Conservation (phyloP, 371 early-diverging fungal species). For the Rhizopus sp. region DNA sequence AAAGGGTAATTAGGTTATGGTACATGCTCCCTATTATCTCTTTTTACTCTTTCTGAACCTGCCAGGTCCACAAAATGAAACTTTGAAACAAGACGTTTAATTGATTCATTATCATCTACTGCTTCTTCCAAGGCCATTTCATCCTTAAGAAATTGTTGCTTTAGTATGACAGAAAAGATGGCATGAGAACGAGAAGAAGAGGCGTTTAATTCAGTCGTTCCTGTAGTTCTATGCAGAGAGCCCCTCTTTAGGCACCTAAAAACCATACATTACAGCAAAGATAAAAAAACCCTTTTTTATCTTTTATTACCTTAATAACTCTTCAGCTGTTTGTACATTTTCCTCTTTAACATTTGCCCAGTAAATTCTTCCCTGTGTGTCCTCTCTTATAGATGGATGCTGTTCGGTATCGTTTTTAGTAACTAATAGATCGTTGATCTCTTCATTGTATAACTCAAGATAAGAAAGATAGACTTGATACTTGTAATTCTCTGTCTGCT, state of each 20-base stretch:
- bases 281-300: neutral
- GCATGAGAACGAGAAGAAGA: constrained; percentile 96
- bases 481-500: constrained; percentile 24
- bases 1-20: neutral
- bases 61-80: constrained; percentile 99
- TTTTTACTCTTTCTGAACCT: constrained; percentile 77
- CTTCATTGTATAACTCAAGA: constrained; percentile 95
- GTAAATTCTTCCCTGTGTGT: constrained; percentile 84
- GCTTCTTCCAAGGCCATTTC: neutral
- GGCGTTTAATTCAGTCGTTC: constrained; percentile 91
- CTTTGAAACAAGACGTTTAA: constrained; percentile 63
- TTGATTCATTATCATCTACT: constrained; percentile 3
- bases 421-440: constrained; percentile 73
- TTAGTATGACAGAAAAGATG: constrained; percentile 80
- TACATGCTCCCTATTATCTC: constrained; percentile 2
- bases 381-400: constrained; percentile 77
- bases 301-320: constrained; percentile 60
- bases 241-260: constrained; percentile 65
- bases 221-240: constrained; percentile 47
- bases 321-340: constrained; percentile 64
- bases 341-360: constrained; percentile 88
- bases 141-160: neutral
- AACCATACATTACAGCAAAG: too few species aligned
- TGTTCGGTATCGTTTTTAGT: constrained; percentile 30
- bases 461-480: constrained; percentile 69